Conservation (phyloP, 306 rosid genomes). For the Dalbergia oliveri region DNA sequence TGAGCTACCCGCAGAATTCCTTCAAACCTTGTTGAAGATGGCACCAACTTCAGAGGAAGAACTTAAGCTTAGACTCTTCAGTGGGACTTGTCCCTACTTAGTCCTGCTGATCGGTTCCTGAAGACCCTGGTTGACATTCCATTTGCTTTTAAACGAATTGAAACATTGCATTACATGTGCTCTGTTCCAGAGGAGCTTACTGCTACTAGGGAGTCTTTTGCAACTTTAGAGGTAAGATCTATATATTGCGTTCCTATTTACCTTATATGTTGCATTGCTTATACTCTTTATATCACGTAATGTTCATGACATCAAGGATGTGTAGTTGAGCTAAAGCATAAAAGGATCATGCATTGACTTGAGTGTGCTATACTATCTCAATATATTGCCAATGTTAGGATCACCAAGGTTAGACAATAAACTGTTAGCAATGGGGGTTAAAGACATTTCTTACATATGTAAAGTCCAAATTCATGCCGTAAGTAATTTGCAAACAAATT, state of each 20-base stretch:
- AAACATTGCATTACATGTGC: slow-evolving; percentile 79
- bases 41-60: slow-evolving; percentile 93
- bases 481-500: neutral
- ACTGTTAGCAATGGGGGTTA: neutral
- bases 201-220: slow-evolving; percentile 65
- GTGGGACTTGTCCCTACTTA: slow-evolving; percentile 67
- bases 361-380: neutral
- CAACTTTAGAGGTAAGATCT: slow-evolving; percentile 74
- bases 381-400: slow-evolving; percentile 10
- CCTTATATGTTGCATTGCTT: neutral
- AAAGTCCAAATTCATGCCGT: neutral
- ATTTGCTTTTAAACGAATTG: slow-evolving; percentile 84
- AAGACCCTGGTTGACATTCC: slow-evolving; percentile 83
- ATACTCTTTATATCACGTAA: slow-evolving; percentile 23
- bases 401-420: neutral
- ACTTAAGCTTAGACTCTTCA: slow-evolving; percentile 80
- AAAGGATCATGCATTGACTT: slow-evolving; percentile 17
- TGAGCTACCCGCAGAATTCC: slow-evolving; percentile 86
- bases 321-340: slow-evolving; percentile 4
- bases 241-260: slow-evolving; percentile 1
- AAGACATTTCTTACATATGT: slow-evolving; percentile 19
- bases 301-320: slow-evolving; percentile 8
- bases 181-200: slow-evolving; percentile 79
- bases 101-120: slow-evolving; percentile 91
- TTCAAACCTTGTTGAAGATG: slow-evolving; percentile 84